These are phyloP conservation scores for Teratosphaeria destructans DNA, from an alignment of 2,329 filamentous ascomycete genomes.

Conservation along the genomic window DNA sequence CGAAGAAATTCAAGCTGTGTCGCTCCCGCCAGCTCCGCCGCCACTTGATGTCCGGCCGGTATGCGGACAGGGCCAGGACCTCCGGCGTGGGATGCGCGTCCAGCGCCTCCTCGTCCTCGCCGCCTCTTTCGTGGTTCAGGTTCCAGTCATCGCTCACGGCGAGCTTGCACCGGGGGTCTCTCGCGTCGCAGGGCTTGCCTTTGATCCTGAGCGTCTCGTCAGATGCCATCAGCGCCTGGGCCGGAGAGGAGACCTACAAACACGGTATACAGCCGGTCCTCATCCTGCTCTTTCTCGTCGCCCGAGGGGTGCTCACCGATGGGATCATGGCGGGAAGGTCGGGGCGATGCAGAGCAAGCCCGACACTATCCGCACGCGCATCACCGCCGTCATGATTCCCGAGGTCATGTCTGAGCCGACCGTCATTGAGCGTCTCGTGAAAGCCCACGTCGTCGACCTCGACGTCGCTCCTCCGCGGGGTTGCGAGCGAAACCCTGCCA, in stretches of 20 bases:
- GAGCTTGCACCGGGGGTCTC: conserved; percentile 16
- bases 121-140: conserved; percentile 9
- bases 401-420: background rate
- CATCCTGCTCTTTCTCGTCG: conserved; percentile 12
- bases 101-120: conserved; percentile 7
- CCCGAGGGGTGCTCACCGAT: background rate
- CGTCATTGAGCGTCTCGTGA: background rate
- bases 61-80: conserved; percentile 9
- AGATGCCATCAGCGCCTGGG: conserved; percentile 1
- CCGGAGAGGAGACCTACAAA: conserved; percentile 14
- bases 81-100: conserved; percentile 4
- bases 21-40: conserved; percentile 22
- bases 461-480: background rate
- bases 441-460: background rate
- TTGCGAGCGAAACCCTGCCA: background rate
- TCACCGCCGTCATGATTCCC: background rate
- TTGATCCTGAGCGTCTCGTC: conserved; percentile 12
- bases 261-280: conserved; percentile 25
- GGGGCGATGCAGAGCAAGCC: background rate
- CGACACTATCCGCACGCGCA: background rate
- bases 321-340: background rate
- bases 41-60: conserved; percentile 21
- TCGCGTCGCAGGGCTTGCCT: conserved; percentile 19
- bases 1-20: conserved; percentile 25
- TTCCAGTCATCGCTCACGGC: conserved; percentile 22